These are phyloP conservation scores for Fusarium protoensiforme DNA, from an alignment of 2,329 filamentous ascomycete species.

Conservation along the genomic window DNA sequence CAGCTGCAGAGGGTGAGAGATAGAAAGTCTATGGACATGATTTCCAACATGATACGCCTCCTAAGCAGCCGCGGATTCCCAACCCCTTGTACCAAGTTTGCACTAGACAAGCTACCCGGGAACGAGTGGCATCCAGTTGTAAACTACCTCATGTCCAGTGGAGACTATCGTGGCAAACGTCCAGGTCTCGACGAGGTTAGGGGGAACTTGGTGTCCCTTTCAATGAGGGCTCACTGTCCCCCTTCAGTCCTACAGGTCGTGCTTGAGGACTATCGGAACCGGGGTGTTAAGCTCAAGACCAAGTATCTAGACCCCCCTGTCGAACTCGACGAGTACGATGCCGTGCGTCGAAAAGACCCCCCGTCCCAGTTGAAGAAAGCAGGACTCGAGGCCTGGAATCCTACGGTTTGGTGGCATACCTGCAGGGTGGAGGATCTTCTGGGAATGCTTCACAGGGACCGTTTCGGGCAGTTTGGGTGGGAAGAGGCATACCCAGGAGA, in stretches of 20 bases:
- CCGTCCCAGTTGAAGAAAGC: not conserved
- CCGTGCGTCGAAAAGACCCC: not conserved
- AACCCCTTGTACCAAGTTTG: not conserved
- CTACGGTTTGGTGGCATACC: not conserved
- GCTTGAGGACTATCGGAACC: not conserved
- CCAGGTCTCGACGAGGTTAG: not conserved
- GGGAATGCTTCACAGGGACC: not conserved
- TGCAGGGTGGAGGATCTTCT: not conserved
- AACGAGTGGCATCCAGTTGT: not conserved
- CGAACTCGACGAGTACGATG: not conserved
- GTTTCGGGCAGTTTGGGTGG: not conserved
- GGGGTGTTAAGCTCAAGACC: not conserved
- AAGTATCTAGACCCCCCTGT: not conserved
- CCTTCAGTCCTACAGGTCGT: not conserved
- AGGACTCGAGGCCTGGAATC: not conserved
- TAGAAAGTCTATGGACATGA: not conserved
- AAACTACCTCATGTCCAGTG: not conserved
- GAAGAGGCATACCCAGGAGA: not conserved
- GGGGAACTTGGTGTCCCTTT: not conserved
- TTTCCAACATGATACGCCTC: not conserved
- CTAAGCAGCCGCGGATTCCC: not conserved
- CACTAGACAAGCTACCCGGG: not conserved
- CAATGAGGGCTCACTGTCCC: not conserved
- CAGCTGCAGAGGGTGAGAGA: not conserved
- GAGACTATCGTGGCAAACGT: not conserved